phyloP scores from a whole-genome alignment of 306 rosid species.

The Vigna mungo region DNA sequence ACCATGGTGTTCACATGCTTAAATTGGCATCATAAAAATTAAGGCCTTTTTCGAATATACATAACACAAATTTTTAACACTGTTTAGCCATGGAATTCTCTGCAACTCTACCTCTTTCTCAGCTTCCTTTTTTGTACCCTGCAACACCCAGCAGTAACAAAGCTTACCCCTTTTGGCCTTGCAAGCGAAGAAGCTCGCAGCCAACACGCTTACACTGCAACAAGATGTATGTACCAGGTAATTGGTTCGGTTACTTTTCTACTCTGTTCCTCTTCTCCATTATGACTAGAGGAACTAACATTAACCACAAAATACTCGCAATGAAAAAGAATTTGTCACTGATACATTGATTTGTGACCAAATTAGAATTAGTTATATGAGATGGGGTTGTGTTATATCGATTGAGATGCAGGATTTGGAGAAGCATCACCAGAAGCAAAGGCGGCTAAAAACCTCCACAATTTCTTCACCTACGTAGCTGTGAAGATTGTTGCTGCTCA shows the following conservation, averaged over 20 bases:
- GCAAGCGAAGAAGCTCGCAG: conserved; percentile 52
- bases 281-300: no score
- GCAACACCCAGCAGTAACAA: conserved; percentile 46
- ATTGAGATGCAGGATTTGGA: conserved; percentile 73
- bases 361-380: no score
- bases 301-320: not conserved
- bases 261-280: no score
- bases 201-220: conserved; percentile 66
- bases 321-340: not conserved
- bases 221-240: conserved; percentile 95
- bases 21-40: conserved; percentile 10
- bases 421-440: conserved; percentile 94
- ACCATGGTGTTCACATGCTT: conserved; percentile 3
- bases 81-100: conserved; percentile 67
- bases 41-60: conserved; percentile 26
- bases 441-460: conserved; percentile 83
- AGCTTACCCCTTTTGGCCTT: conserved; percentile 51
- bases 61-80: not conserved
- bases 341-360: no score
- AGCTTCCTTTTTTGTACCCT: conserved; percentile 63
- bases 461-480: conserved; percentile 84
- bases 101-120: conserved; percentile 58
- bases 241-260: not conserved
- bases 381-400: not conserved
- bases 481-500: conserved; percentile 84